Evolutionary conservation across 768 basidiomycete genomes (phyloP).

Genomic region (Hericium rajendrae): DNA sequence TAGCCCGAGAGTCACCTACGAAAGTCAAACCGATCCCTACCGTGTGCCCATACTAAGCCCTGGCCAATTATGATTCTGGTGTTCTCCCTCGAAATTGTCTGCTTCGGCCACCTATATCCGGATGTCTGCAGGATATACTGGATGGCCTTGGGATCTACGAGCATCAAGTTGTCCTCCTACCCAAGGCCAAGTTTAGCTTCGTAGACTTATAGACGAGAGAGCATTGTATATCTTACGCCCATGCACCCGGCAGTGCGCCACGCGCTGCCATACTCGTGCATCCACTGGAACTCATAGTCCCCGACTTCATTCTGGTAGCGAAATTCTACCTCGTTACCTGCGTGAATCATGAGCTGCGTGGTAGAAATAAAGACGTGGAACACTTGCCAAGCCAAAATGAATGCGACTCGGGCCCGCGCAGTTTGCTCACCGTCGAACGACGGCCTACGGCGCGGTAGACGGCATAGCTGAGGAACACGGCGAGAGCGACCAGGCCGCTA

Average conservation of each 20-base stretch:
- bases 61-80: constrained; percentile 13
- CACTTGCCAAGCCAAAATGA: background rate
- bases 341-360: background rate
- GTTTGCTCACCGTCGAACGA: background rate
- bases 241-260: constrained; percentile 12
- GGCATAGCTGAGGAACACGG: no score
- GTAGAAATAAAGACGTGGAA: background rate
- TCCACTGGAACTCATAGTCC: constrained; percentile 5
- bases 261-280: constrained; percentile 4
- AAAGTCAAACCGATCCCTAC: constrained; percentile 1
- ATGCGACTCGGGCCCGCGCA: background rate
- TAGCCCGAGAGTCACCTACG: background rate
- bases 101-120: constrained; percentile 17
- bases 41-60: constrained; percentile 10
- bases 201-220: background rate
- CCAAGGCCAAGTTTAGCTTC: background rate
- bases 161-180: background rate
- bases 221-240: constrained; percentile 6
- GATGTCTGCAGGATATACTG: constrained; percentile 22
- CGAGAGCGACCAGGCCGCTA: no score
- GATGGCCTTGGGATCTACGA: constrained; percentile 12
- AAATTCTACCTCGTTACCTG: background rate
- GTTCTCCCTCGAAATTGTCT: constrained; percentile 4
- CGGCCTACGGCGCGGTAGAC: no score
- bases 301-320: background rate